Conservation (phyloP, 1,284 basidiomycete genomes). For the Melampsora larici-populina region DNA sequence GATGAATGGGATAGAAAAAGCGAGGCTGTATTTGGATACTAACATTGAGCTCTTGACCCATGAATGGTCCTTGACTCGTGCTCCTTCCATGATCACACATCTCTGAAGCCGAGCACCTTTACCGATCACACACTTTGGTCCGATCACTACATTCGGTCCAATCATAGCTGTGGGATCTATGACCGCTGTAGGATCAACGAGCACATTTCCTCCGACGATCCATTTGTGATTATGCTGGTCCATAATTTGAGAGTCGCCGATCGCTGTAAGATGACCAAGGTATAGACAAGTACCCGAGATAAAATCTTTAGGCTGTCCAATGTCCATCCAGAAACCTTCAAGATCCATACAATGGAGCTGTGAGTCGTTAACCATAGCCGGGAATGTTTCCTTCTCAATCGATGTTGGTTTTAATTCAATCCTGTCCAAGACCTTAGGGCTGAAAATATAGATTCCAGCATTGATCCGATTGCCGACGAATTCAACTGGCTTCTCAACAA, state of each 20-base stretch:
- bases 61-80: constrained; percentile 58
- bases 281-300: constrained; percentile 59
- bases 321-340: constrained; percentile 61
- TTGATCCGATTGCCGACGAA: constrained; percentile 62
- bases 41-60: constrained; percentile 60
- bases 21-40: neutral
- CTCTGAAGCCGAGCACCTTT: constrained; percentile 59
- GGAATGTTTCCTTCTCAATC: constrained; percentile 61
- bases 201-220: constrained; percentile 58
- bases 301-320: constrained; percentile 60
- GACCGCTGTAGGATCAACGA: constrained; percentile 56
- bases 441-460: constrained; percentile 62
- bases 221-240: constrained; percentile 58
- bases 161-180: constrained; percentile 54
- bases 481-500: constrained; percentile 61
- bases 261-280: constrained; percentile 58
- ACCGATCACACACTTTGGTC: constrained; percentile 55
- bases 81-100: constrained; percentile 58
- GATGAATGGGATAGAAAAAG: neutral
- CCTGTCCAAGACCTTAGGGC: constrained; percentile 58
- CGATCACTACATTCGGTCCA: constrained; percentile 60
- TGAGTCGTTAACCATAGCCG: constrained; percentile 57
- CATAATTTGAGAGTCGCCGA: constrained; percentile 56
- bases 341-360: constrained; percentile 60
- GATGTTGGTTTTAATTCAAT: constrained; percentile 60